These are phyloP conservation scores for Leptographium procerum DNA, from an alignment of 2,329 filamentous ascomycete genomes.

Conservation along the genomic window DNA sequence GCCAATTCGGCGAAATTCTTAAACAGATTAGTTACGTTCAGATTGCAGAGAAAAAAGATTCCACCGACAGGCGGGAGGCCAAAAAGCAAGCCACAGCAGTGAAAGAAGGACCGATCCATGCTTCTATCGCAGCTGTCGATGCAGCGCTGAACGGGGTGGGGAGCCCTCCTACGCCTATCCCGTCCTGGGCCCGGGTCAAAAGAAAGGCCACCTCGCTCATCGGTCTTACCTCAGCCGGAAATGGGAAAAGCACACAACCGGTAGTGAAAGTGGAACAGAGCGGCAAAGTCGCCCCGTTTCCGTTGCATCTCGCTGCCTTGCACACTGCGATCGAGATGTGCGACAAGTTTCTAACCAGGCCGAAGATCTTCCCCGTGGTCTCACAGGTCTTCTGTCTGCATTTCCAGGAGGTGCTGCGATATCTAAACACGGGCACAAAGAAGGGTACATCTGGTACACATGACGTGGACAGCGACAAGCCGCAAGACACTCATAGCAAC, in stretches of 20 bases:
- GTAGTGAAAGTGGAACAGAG: too few relatives aligned
- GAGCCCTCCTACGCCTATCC: neutral
- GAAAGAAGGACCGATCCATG: neutral
- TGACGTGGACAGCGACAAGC: conserved; percentile 16
- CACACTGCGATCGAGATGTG: conserved; percentile 29
- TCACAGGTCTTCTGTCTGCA: conserved; percentile 36
- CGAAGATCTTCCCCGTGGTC: conserved; percentile 24
- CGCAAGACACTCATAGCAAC: neutral
- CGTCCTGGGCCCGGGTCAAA: neutral
- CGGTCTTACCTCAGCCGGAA: neutral
- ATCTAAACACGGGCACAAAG: conserved; percentile 26
- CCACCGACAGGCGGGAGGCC: neutral
- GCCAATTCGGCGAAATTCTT: neutral
- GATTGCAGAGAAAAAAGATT: neutral
- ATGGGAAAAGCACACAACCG: neutral
- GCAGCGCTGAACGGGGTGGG: neutral
- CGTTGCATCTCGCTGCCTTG: conserved; percentile 13
- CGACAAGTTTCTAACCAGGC: conserved; percentile 24
- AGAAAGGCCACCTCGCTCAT: neutral
- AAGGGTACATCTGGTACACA: neutral
- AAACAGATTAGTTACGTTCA: neutral
- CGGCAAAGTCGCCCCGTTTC: neutral
- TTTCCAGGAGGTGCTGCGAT: conserved; percentile 33
- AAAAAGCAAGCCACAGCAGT: neutral
- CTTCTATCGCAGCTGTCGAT: neutral